Conservation (phyloP, 1,139 yeast genomes). For the Schizosaccharomyces versatilis region DNA sequence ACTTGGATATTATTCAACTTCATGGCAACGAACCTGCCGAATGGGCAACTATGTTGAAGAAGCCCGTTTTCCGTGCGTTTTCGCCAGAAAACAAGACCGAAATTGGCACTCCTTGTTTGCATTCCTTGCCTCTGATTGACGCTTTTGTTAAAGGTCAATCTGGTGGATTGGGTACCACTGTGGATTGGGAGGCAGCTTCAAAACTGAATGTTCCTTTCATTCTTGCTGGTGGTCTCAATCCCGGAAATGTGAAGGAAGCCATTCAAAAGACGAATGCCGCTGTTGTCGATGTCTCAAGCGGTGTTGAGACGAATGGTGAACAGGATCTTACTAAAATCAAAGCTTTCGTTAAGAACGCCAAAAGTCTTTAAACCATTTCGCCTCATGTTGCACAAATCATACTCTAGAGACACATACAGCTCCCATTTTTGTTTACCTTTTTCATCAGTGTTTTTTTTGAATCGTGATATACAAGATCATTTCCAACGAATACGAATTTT, state of each 20-base stretch:
- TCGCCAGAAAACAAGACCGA: constrained; percentile 27
- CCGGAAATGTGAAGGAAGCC: constrained; percentile 45
- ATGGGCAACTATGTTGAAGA: constrained; percentile 27
- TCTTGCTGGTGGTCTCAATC: constrained; percentile 75
- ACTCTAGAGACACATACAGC: too few relatives aligned
- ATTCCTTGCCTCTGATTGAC: constrained; percentile 34
- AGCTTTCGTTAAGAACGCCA: constrained; percentile 34
- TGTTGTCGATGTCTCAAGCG: constrained; percentile 90
- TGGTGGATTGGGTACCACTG: constrained; percentile 72
- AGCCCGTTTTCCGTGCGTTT: constrained; percentile 55
- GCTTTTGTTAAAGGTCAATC: constrained; percentile 43
- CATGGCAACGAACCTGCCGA: constrained; percentile 68
- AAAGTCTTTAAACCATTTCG: neutral
- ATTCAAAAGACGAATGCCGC: constrained; percentile 29
- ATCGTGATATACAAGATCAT: too few relatives aligned
- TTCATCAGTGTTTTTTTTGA: too few relatives aligned
- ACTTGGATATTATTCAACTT: constrained; percentile 59
- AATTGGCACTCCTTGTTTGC: constrained; percentile 19
- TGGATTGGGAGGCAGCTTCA: constrained; percentile 37
- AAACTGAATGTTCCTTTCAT: constrained; percentile 19
- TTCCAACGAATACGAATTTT: too few relatives aligned
- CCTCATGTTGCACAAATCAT: too few relatives aligned
- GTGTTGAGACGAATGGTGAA: constrained; percentile 59
- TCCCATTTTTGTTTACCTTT: too few relatives aligned
- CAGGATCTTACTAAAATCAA: constrained; percentile 46